Percentiles rank a stretch among this genome's conserved stretches.
Evolutionary conservation across 805 yeast genomes (phyloP).

Genomic region (Clavispora vitiphila): DNA sequence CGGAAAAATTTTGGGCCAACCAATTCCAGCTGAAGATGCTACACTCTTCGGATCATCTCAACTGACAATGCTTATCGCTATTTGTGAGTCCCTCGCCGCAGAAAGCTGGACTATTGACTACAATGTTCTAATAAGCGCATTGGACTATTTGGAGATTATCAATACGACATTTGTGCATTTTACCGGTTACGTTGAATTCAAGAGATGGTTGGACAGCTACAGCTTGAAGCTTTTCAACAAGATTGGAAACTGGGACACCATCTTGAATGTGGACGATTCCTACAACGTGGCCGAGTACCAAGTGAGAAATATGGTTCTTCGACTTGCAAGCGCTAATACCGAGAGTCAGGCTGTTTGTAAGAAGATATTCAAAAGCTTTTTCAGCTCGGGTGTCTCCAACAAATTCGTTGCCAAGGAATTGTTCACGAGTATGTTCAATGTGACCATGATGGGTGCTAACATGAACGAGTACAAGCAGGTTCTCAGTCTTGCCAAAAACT

Average conservation of each 20-base stretch:
- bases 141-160: constrained; percentile 30
- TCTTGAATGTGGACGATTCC: constrained; percentile 7
- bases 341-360: constrained; percentile 30
- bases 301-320: constrained; percentile 39
- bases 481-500: constrained; percentile 46
- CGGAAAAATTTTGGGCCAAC: constrained; percentile 32
- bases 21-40: constrained; percentile 13
- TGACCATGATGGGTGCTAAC: constrained; percentile 33
- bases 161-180: constrained; percentile 29
- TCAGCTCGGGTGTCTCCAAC: constrained; percentile 46
- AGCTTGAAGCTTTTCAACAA: constrained; percentile 17
- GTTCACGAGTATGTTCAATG: constrained; percentile 39
- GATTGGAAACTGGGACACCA: constrained; percentile 25
- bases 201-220: constrained; percentile 18
- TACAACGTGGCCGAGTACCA: constrained; percentile 35
- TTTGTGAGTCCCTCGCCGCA: constrained; percentile 23
- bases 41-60: constrained; percentile 19
- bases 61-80: constrained; percentile 23
- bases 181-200: constrained; percentile 20
- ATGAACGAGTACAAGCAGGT: constrained; percentile 58
- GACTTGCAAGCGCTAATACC: constrained; percentile 29
- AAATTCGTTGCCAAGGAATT: constrained; percentile 49
- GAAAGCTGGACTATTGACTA: constrained; percentile 21
- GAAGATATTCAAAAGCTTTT: constrained; percentile 39
- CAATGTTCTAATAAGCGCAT: constrained; percentile 30